Conservation (phyloP, 306 rosid species). For the Medicago arabica region DNA sequence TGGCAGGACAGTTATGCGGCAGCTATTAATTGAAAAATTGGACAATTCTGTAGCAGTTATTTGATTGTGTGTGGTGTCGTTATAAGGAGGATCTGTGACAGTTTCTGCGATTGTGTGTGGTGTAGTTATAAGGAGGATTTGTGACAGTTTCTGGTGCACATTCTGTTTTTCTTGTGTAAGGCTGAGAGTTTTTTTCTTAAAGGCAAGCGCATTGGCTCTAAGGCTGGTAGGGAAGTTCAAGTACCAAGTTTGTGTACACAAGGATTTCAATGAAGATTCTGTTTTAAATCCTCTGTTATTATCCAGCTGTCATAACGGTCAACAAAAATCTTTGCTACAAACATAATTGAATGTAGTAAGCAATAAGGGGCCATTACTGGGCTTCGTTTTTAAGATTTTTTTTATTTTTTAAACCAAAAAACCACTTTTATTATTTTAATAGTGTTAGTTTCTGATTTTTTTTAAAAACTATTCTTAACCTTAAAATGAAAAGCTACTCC, state of each 20-base stretch:
- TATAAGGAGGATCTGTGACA: too few relatives aligned
- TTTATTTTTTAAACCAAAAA: too few relatives aligned
- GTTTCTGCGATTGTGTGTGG: not conserved
- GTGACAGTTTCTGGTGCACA: not conserved
- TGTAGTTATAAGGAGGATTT: not conserved
- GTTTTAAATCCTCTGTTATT: not conserved
- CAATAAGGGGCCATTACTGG: not conserved
- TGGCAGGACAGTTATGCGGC: not conserved
- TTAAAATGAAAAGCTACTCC: too few relatives aligned
- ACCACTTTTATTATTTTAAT: too few relatives aligned
- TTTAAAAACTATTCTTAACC: too few relatives aligned
- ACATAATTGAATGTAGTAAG: conserved; percentile 24
- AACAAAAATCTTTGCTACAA: conserved; percentile 22
- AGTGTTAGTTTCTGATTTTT: too few relatives aligned
- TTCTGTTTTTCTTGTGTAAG: not conserved
- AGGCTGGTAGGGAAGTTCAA: not conserved
- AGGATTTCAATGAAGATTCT: not conserved
- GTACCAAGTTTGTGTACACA: not conserved
- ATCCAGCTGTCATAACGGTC: conserved; percentile 13
- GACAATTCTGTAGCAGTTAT: conserved; percentile 4
- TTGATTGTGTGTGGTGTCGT: not conserved
- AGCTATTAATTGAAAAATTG: not conserved
- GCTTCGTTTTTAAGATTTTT: too few relatives aligned
- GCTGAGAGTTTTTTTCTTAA: not conserved
- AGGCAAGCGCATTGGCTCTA: not conserved